Evolutionary conservation across 2,329 filamentous ascomycete species (phyloP).

Genomic region (Dothiorella sarmentorum): DNA sequence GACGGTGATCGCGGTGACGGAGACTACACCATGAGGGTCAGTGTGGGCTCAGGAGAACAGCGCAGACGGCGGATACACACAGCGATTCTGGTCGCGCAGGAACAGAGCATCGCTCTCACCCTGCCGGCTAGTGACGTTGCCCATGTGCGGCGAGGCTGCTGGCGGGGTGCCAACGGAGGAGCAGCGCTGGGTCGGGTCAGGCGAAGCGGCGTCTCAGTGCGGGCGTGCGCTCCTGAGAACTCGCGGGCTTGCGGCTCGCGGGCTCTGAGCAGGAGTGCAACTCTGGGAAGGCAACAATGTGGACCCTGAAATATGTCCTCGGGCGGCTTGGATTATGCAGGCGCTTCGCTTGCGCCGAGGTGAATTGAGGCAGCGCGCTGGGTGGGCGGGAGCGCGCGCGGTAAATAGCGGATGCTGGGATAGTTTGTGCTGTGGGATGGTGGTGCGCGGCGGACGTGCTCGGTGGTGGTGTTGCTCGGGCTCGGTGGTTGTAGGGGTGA

Average conservation of each 20-base stretch:
- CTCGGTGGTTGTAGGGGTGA: constrained; percentile 10
- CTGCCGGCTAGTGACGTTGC: constrained; percentile 82
- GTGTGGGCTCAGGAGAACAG: constrained; percentile 1
- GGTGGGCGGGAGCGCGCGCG: constrained; percentile 1
- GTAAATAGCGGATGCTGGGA: constrained; percentile 6
- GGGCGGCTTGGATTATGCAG: not conserved
- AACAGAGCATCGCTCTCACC: constrained; percentile 75
- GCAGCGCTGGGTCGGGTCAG: not conserved
- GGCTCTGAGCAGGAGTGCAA: constrained; percentile 5
- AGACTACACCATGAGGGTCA: constrained; percentile 56
- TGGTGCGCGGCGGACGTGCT: not conserved
- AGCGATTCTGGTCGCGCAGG: constrained; percentile 85
- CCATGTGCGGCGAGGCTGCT: constrained; percentile 58
- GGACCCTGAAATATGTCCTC: not conserved
- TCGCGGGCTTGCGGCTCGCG: constrained; percentile 9
- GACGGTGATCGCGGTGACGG: constrained; percentile 78
- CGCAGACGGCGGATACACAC: constrained; percentile 52
- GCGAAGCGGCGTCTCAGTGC: not conserved
- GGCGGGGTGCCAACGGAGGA: constrained; percentile 10
- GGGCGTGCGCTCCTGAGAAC: constrained; percentile 2
- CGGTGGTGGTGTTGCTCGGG: not conserved
- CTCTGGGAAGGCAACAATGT: not conserved
- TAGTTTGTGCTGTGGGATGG: not conserved
- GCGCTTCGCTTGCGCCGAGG: constrained; percentile 5
- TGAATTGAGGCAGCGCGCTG: constrained; percentile 1